phyloP scores from a whole-genome alignment of 495 filamentous ascomycete species.

The Penicillium alfredii region DNA sequence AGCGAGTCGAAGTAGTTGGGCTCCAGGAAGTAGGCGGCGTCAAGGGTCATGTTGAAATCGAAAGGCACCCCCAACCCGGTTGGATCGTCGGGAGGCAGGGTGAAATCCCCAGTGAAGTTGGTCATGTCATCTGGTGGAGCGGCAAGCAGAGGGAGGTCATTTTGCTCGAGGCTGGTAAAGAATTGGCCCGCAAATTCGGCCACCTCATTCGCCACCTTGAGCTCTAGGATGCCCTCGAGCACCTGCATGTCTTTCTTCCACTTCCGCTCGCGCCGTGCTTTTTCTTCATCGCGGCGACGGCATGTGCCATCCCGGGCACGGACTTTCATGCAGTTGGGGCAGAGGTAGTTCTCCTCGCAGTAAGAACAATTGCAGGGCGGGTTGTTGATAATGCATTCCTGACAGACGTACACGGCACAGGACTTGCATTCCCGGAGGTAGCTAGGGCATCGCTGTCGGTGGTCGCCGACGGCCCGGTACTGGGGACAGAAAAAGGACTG shows the following conservation, averaged over 20 bases:
- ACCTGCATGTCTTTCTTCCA: constrained; percentile 42
- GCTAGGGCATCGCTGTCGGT: constrained; percentile 44
- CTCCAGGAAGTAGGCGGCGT: constrained; percentile 3
- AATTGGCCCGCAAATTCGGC: constrained; percentile 44
- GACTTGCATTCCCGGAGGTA: constrained; percentile 47
- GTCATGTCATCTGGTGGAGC: neutral
- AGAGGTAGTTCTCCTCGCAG: constrained; percentile 49
- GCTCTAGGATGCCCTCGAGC: constrained; percentile 37
- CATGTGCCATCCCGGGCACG: constrained; percentile 38
- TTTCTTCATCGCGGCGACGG: constrained; percentile 39
- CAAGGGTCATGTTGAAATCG: neutral
- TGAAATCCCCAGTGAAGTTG: constrained; percentile 5
- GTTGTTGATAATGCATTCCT: constrained; percentile 42
- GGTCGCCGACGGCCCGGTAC: constrained; percentile 45
- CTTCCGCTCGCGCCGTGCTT: constrained; percentile 35
- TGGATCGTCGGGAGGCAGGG: neutral
- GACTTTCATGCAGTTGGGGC: constrained; percentile 46
- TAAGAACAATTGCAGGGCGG: constrained; percentile 49
- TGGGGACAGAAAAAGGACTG: constrained; percentile 53
- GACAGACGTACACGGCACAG: constrained; percentile 52
- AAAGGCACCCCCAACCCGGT: neutral
- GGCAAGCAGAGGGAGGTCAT: constrained; percentile 6
- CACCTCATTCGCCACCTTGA: constrained; percentile 41
- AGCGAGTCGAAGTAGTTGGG: constrained; percentile 3
- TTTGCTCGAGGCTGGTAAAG: constrained; percentile 20